These are phyloP conservation scores for Mycoemilia scoparia DNA, from an alignment of 192 early-diverging fungal species.

Conservation along the genomic window DNA sequence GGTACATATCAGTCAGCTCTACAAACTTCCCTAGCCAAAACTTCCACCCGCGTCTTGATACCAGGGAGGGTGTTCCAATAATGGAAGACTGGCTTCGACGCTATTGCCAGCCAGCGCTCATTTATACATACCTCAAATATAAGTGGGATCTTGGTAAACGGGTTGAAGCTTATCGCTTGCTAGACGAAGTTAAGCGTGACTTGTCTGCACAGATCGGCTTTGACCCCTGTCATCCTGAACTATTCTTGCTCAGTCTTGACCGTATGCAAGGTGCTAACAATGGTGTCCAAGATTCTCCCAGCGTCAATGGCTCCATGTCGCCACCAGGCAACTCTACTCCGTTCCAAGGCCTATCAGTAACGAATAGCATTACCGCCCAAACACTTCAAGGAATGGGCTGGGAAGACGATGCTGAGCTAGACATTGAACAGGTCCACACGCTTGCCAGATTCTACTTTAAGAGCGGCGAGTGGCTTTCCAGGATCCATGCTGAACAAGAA, in stretches of 20 bases:
- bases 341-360: too few relatives aligned
- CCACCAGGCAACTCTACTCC: too few relatives aligned
- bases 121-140: conserved; percentile 80
- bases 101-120: conserved; percentile 13
- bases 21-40: too few relatives aligned
- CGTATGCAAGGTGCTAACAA: conserved; percentile 6
- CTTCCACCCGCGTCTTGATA: too few relatives aligned
- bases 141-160: conserved; percentile 18
- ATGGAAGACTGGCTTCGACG: too few relatives aligned
- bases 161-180: conserved; percentile 42
- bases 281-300: too few relatives aligned
- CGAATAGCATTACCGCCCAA: too few relatives aligned
- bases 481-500: too few relatives aligned
- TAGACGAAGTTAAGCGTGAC: conserved; percentile 58
- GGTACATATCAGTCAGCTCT: too few relatives aligned
- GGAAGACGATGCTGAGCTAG: conserved; percentile 2
- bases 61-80: too few relatives aligned
- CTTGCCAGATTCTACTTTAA: conserved; percentile 79
- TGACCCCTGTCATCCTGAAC: conserved; percentile 10
- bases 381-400: too few relatives aligned
- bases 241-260: conserved; percentile 14
- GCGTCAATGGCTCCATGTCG: too few relatives aligned
- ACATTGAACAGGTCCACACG: conserved; percentile 13
- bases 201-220: conserved; percentile 27
- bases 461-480: conserved; percentile 82